phyloP scores from a whole-genome alignment of 1,139 yeast species.

The Yamadazyma diospyri region DNA sequence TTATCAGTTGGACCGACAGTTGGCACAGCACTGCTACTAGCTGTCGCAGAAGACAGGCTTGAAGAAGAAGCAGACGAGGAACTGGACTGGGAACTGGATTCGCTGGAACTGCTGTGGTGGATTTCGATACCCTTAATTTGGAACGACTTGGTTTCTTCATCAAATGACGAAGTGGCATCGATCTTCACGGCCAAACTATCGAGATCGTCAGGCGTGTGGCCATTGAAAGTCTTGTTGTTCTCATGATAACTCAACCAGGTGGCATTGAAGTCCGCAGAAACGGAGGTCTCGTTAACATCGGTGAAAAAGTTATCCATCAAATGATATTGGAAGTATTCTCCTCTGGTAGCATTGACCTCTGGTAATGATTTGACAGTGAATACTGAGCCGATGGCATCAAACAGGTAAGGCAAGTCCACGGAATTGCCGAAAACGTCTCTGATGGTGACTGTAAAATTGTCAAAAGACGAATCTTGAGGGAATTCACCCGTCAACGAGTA shows the following conservation, averaged over 20 bases:
- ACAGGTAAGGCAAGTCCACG: slow-evolving; percentile 54
- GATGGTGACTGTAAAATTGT: slow-evolving; percentile 54
- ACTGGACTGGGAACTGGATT: slow-evolving; percentile 22
- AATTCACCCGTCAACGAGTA: slow-evolving; percentile 56
- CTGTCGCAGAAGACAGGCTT: slow-evolving; percentile 20
- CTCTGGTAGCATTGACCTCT: slow-evolving; percentile 65
- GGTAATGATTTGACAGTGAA: slow-evolving; percentile 53
- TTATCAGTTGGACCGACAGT: slow-evolving; percentile 6
- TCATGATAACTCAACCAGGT: slow-evolving; percentile 66
- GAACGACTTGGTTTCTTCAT: slow-evolving; percentile 42
- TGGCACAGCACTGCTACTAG: slow-evolving; percentile 19
- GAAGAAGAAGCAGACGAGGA: slow-evolving; percentile 23
- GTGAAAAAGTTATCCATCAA: slow-evolving; percentile 54
- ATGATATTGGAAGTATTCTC: slow-evolving; percentile 53
- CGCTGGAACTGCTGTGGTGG: slow-evolving; percentile 14
- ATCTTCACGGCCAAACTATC: slow-evolving; percentile 47
- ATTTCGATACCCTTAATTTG: slow-evolving; percentile 52
- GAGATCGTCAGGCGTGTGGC: slow-evolving; percentile 63
- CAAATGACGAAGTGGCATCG: slow-evolving; percentile 43
- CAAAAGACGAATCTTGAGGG: slow-evolving; percentile 42
- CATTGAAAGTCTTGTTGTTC: slow-evolving; percentile 63
- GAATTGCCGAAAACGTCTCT: slow-evolving; percentile 62
- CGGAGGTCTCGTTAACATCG: slow-evolving; percentile 46
- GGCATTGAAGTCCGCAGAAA: slow-evolving; percentile 41
- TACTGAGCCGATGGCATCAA: slow-evolving; percentile 45